Evolutionary conservation across 2,329 filamentous ascomycete species (phyloP).

Genomic region (Trichoderma cornu-damae): DNA sequence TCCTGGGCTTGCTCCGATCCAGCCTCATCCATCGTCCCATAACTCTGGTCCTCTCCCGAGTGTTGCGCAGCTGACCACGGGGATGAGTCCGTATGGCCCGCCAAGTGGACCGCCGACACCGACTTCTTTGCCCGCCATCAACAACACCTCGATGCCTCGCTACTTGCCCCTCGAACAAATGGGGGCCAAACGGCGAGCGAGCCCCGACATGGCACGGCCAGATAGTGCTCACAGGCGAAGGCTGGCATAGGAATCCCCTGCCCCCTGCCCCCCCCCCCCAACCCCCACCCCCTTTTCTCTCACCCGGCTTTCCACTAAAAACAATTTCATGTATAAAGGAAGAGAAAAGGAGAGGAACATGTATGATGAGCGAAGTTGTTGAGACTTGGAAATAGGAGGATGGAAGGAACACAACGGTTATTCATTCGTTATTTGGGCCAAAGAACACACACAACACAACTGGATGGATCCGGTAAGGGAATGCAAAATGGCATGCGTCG

Average conservation of each 20-base stretch:
- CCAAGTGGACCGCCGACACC: conserved; percentile 15
- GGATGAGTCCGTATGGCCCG: conserved; percentile 53
- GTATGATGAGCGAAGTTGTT: background rate
- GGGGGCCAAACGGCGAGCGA: conserved; percentile 49
- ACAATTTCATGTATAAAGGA: background rate
- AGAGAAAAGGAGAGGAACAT: background rate
- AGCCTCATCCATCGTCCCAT: conserved; percentile 37
- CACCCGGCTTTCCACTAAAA: background rate
- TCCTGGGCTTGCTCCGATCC: conserved; percentile 50
- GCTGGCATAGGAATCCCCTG: conserved; percentile 24
- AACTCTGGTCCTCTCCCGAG: conserved; percentile 51
- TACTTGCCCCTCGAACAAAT: conserved; percentile 37
- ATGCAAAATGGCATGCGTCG: background rate
- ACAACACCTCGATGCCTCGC: conserved; percentile 20
- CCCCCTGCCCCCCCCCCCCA: too few relatives aligned
- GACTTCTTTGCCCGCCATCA: conserved; percentile 12
- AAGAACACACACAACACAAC: background rate
- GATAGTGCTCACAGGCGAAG: conserved; percentile 44
- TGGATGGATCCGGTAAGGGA: background rate
- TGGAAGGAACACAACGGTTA: background rate
- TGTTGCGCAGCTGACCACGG: conserved; percentile 59
- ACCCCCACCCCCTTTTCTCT: background rate
- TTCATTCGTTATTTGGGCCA: conserved; percentile 1
- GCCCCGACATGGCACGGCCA: conserved; percentile 40
- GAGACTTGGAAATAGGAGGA: too few relatives aligned